Evolutionary conservation across 306 rosid species (phyloP).

Genomic region (Quercus variabilis): DNA sequence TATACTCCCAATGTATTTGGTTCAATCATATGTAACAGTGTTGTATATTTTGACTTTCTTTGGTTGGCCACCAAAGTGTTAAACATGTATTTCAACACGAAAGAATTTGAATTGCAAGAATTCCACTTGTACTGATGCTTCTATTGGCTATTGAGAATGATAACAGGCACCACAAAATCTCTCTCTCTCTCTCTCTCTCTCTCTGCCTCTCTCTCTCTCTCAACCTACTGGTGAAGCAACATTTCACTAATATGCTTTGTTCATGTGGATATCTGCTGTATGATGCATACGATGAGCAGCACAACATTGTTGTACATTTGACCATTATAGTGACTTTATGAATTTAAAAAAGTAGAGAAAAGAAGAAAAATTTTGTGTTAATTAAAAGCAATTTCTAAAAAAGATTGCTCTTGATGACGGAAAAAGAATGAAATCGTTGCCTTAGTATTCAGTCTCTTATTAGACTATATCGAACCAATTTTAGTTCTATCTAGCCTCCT

Average conservation of each 20-base stretch:
- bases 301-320: not conserved
- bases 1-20: conserved; percentile 5
- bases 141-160: not conserved
- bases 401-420: not conserved
- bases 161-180: not conserved
- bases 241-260: not conserved
- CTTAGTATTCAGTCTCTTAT: conserved; percentile 25
- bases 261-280: not conserved
- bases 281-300: not conserved
- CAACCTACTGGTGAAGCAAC: not conserved
- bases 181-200: not conserved
- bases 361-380: not conserved
- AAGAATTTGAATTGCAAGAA: conserved; percentile 9
- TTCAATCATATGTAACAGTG: not conserved
- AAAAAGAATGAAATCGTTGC: conserved; percentile 14
- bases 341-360: not conserved
- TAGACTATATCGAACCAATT: conserved; percentile 40
- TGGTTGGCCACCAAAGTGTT: conserved; percentile 28
- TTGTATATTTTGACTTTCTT: conserved; percentile 21
- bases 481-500: conserved; percentile 30
- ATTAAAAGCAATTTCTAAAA: not conserved
- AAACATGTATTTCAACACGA: conserved; percentile 12
- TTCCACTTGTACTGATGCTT: not conserved
- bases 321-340: not conserved
- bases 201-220: not conserved